A percentile compares a stretch with the other conserved stretches of the same genome.
Conservation (phyloP, 2,329 filamentous ascomycete species). For the Cladobotryum protrusum region DNA sequence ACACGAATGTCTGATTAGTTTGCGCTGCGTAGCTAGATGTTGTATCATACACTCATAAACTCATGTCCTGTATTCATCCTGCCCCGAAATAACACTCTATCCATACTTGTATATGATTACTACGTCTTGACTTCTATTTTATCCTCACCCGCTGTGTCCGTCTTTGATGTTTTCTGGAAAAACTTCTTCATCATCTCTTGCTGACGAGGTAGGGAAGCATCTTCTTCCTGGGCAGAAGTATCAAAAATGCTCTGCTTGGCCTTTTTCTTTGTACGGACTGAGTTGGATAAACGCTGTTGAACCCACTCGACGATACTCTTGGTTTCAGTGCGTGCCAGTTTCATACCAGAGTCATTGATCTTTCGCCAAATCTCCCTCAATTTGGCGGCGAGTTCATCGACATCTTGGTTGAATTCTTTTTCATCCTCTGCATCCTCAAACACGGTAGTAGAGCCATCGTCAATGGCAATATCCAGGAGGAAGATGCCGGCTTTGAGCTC, state of each 20-base stretch:
- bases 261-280: conserved; percentile 59
- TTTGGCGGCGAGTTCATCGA: conserved; percentile 59
- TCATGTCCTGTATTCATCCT: too few relatives aligned
- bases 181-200: conserved; percentile 47
- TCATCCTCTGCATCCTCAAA: conserved; percentile 26
- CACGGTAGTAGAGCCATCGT: conserved; percentile 43
- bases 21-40: conserved; percentile 28
- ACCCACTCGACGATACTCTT: conserved; percentile 71
- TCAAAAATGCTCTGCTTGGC: conserved; percentile 49
- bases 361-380: conserved; percentile 53
- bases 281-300: conserved; percentile 64
- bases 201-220: conserved; percentile 37
- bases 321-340: conserved; percentile 65
- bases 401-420: conserved; percentile 57
- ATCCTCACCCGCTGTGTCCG: not conserved
- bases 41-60: conserved; percentile 25
- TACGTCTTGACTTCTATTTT: not conserved
- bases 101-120: not conserved
- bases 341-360: conserved; percentile 70
- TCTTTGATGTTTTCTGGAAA: conserved; percentile 24
- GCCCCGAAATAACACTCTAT: too few relatives aligned
- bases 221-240: conserved; percentile 26
- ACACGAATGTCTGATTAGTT: conserved; percentile 13
- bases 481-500: conserved; percentile 58
- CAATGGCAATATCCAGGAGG: conserved; percentile 70